These are phyloP conservation scores for Starmerella davenportii DNA, from an alignment of 805 yeast species.

Conservation along the genomic window DNA sequence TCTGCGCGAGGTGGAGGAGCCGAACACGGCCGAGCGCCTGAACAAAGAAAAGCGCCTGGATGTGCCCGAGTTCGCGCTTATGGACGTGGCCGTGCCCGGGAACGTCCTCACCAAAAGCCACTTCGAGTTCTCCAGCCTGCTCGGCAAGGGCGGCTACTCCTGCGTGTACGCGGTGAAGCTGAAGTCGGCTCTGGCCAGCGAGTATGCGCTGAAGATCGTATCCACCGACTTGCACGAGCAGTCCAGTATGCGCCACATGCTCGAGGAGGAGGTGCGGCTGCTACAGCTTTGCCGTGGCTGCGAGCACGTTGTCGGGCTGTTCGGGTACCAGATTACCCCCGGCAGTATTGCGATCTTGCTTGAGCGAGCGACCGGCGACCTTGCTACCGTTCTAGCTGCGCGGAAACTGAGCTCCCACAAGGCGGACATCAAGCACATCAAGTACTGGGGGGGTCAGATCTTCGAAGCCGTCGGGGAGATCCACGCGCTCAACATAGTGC, in stretches of 20 bases:
- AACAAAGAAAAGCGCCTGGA: neutral
- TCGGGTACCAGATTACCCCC: conserved; percentile 53
- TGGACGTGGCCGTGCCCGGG: neutral
- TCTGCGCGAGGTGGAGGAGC: too few relatives aligned
- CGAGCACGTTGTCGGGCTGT: conserved; percentile 57
- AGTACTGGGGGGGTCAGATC: conserved; percentile 72
- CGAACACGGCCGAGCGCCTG: neutral
- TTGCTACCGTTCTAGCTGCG: conserved; percentile 59
- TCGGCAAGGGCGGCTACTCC: conserved; percentile 14
- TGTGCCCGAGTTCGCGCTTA: neutral
- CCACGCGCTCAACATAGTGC: conserved; percentile 75
- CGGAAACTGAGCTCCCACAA: conserved; percentile 27
- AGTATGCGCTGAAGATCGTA: conserved; percentile 11
- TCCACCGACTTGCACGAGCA: neutral
- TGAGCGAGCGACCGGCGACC: conserved; percentile 90
- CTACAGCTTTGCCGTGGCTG: conserved; percentile 40
- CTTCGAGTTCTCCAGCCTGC: neutral
- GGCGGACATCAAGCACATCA: conserved; percentile 60
- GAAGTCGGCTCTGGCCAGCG: neutral
- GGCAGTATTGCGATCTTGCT: conserved; percentile 55
- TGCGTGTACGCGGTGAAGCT: conserved; percentile 6
- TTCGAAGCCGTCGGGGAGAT: conserved; percentile 69
- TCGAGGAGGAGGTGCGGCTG: conserved; percentile 66
- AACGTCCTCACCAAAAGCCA: neutral
- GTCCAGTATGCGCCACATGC: conserved; percentile 1